phyloP scores from a whole-genome alignment of 495 filamentous ascomycete genomes.

The Hapsidospora chrysogenum region DNA sequence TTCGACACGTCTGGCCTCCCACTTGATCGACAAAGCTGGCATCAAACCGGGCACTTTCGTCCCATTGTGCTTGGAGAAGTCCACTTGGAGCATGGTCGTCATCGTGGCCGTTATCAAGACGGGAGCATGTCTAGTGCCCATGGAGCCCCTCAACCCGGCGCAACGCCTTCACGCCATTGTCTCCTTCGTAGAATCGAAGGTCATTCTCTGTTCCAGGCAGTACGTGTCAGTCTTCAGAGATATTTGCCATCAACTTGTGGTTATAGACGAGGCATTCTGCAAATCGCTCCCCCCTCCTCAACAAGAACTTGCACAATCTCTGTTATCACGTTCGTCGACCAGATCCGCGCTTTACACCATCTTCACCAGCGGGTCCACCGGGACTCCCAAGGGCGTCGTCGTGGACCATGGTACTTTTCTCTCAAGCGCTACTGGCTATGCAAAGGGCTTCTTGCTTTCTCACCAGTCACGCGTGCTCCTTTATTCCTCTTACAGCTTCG shows the following conservation, averaged over 20 bases:
- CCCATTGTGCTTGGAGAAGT: slow-evolving; percentile 41
- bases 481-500: slow-evolving; percentile 33
- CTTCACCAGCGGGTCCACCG: slow-evolving; percentile 32
- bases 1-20: slow-evolving; percentile 29
- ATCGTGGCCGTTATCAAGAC: slow-evolving; percentile 36
- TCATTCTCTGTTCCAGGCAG: slow-evolving; percentile 36
- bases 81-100: slow-evolving; percentile 30
- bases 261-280: no score
- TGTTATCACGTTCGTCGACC: no score
- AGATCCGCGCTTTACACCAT: slow-evolving; percentile 26
- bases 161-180: slow-evolving; percentile 36
- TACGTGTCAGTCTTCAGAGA: no score
- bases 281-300: no score
- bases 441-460: slow-evolving; percentile 18
- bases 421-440: slow-evolving; percentile 19
- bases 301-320: no score
- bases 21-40: slow-evolving; percentile 17
- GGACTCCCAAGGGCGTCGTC: slow-evolving; percentile 28
- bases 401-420: slow-evolving; percentile 23
- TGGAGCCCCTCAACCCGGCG: slow-evolving; percentile 23
- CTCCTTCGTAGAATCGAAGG: slow-evolving; percentile 23
- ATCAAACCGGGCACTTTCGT: slow-evolving; percentile 29
- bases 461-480: slow-evolving; percentile 23
- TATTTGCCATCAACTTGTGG: no score
- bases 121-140: slow-evolving; percentile 25